Evolutionary conservation across 306 rosid genomes (phyloP).

Genomic region (Cucurbita maxima): DNA sequence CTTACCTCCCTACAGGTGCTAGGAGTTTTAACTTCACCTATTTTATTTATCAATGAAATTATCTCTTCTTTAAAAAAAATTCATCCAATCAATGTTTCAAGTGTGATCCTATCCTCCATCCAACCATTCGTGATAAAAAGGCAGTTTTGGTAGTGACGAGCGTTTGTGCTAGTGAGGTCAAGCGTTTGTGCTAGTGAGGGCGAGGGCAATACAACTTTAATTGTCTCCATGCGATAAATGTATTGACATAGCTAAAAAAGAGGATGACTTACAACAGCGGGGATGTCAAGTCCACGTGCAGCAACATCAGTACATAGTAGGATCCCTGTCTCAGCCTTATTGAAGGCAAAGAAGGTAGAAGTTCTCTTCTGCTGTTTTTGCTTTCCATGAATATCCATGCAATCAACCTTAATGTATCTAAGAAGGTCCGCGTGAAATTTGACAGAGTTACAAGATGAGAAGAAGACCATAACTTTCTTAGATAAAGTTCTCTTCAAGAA

Average conservation of each 20-base stretch:
- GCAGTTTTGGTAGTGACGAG: no score
- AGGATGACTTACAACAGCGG: conserved; percentile 46
- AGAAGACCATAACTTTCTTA: conserved; percentile 92
- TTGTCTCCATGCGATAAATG: not conserved
- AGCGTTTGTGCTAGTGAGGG: no score
- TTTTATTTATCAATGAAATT: no score
- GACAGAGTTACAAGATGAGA: conserved; percentile 92
- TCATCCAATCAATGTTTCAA: not conserved
- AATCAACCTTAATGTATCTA: conserved; percentile 47
- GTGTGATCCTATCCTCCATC: no score
- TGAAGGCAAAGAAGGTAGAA: conserved; percentile 55
- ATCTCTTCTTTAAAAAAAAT: no score
- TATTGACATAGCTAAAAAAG: not conserved
- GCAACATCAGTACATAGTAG: conserved; percentile 96
- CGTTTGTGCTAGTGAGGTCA: no score
- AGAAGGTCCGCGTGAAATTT: conserved; percentile 82
- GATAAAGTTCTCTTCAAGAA: conserved; percentile 61
- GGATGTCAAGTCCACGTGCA: conserved; percentile 94
- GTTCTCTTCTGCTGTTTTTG: conserved; percentile 86
- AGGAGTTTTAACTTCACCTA: no score
- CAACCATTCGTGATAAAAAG: no score
- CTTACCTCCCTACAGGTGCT: no score
- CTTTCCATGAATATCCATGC: conserved; percentile 83
- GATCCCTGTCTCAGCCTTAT: conserved; percentile 84
- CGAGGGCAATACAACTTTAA: not conserved